These are phyloP conservation scores for Harringtonia lauricola DNA, from an alignment of 2,329 filamentous ascomycete genomes.

Conservation along the genomic window DNA sequence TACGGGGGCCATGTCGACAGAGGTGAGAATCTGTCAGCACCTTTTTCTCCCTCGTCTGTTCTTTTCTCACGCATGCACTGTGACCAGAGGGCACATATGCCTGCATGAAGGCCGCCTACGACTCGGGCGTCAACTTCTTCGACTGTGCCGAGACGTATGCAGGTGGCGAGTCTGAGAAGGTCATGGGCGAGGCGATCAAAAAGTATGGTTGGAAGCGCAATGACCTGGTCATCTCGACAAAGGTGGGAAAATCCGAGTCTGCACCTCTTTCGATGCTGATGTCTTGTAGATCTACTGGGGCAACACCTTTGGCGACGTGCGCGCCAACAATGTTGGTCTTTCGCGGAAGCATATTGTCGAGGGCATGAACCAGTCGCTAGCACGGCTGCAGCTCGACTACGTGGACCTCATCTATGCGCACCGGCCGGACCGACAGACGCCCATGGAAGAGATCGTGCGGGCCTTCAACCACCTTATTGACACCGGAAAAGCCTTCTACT, in stretches of 20 bases:
- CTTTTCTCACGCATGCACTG: too few species aligned
- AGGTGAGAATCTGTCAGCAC: slow-evolving; percentile 9
- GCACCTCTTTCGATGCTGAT: slow-evolving; percentile 30
- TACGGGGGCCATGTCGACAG: slow-evolving; percentile 30
- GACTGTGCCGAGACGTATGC: slow-evolving; percentile 49
- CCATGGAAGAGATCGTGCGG: slow-evolving; percentile 52
- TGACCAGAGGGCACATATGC: slow-evolving; percentile 43
- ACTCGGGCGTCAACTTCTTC: slow-evolving; percentile 53
- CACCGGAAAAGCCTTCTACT: slow-evolving; percentile 61
- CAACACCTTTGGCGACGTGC: slow-evolving; percentile 45
- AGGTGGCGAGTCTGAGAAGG: slow-evolving; percentile 35
- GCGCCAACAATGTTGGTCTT: slow-evolving; percentile 37
- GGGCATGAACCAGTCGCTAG: slow-evolving; percentile 45
- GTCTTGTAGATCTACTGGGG: slow-evolving; percentile 53
- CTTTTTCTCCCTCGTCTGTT: neutral
- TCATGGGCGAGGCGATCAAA: slow-evolving; percentile 41
- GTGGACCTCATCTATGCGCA: slow-evolving; percentile 55
- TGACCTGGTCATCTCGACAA: slow-evolving; percentile 43
- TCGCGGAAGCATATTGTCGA: slow-evolving; percentile 42
- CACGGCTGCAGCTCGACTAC: slow-evolving; percentile 52
- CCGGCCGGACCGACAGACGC: slow-evolving; percentile 43
- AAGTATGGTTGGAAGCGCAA: slow-evolving; percentile 41
- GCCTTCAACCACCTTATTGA: slow-evolving; percentile 37
- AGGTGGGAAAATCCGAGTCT: slow-evolving; percentile 20
- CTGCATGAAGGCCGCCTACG: slow-evolving; percentile 53